Percentiles rank a stretch among this genome's conserved stretches.
Conservation (phyloP, 495 filamentous ascomycete species). For the Pseudoneurospora amorphoporcata region DNA sequence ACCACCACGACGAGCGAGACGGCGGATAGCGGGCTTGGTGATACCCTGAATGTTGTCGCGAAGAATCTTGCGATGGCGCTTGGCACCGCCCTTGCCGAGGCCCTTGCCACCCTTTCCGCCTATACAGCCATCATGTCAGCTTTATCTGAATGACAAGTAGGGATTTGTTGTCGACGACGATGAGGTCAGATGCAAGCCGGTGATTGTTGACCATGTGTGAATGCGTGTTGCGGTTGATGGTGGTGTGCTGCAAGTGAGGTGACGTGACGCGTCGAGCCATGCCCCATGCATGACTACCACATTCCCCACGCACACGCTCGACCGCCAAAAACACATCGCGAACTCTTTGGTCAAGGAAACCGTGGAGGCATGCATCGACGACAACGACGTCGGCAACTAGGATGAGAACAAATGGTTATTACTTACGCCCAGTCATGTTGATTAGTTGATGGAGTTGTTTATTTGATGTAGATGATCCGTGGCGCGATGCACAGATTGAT, state of each 20-base stretch:
- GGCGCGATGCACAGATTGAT: constrained; percentile 18
- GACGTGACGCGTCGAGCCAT: constrained; percentile 15
- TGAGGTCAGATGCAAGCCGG: background rate
- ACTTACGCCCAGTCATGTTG: constrained; percentile 95
- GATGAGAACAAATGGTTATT: constrained; percentile 23
- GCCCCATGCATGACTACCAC: constrained; percentile 8
- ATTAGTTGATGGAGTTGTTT: constrained; percentile 23
- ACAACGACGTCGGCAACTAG: constrained; percentile 8
- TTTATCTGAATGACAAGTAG: background rate
- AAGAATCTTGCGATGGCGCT: constrained; percentile 98
- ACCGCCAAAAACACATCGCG: constrained; percentile 16
- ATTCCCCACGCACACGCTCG: constrained; percentile 15
- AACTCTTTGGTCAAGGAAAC: constrained; percentile 10
- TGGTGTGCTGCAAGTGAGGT: background rate
- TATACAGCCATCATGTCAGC: constrained; percentile 26
- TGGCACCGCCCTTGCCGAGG: constrained; percentile 78
- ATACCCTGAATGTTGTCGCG: constrained; percentile 99
- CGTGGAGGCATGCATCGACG: constrained; percentile 2
- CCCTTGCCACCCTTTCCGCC: constrained; percentile 81
- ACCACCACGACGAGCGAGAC: constrained; percentile 98
- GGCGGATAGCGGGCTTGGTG: constrained; percentile 99
- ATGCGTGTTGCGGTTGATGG: background rate
- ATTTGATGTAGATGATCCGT: constrained; percentile 17
- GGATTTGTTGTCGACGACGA: constrained; percentile 1
- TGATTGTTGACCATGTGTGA: background rate